phyloP scores from a whole-genome alignment of 441 rosid species.

The Bocquillonia castaneifolia region DNA sequence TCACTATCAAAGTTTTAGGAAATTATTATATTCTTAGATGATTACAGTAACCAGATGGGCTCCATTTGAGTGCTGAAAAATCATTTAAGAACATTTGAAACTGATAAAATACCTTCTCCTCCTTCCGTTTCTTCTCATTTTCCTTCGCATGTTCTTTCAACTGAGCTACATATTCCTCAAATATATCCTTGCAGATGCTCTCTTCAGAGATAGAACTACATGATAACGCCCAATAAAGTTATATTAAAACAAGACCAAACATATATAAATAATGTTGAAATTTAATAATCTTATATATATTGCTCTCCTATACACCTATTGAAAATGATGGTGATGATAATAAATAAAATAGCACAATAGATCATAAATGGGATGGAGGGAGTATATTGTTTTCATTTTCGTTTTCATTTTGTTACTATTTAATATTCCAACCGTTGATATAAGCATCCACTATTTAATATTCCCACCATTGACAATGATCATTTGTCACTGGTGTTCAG shows the following conservation, averaged over 20 bases:
- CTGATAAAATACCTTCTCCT: slow-evolving; percentile 64
- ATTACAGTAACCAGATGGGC: background rate
- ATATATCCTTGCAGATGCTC: slow-evolving; percentile 57
- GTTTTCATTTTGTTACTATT: no score
- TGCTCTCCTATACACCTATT: no score
- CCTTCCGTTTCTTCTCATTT: slow-evolving; percentile 82
- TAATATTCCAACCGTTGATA: no score
- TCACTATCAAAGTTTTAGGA: background rate
- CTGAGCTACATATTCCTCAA: slow-evolving; percentile 67
- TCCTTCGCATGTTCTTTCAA: slow-evolving; percentile 82
- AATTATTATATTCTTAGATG: background rate
- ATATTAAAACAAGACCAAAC: background rate
- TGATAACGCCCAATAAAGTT: slow-evolving; percentile 2
- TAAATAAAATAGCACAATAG: no score
- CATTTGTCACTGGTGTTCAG: no score
- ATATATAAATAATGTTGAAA: background rate
- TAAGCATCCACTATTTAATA: no score
- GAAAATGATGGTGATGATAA: no score
- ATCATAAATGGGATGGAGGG: no score
- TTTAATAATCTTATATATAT: background rate
- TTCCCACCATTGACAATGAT: no score
- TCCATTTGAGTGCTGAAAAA: background rate
- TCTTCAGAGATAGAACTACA: slow-evolving; percentile 74
- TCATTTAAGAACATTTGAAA: slow-evolving; percentile 1
- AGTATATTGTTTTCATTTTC: no score